A percentile compares a stretch with the other conserved stretches of the same genome.
phyloP scores from a whole-genome alignment of 2,329 filamentous ascomycete species.

The Paecilomyces sp. region DNA sequence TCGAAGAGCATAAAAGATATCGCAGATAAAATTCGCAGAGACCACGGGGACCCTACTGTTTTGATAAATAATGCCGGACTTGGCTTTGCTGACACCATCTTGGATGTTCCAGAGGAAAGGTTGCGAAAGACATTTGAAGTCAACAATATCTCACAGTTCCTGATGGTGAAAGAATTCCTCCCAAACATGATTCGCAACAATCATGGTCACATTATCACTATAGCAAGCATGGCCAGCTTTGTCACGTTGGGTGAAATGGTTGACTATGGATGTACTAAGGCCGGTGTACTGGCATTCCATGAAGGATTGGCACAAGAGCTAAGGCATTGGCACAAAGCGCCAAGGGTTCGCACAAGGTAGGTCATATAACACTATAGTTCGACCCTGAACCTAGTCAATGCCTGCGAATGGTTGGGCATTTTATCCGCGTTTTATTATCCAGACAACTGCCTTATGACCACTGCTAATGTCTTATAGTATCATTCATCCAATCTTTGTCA shows the following conservation, averaged over 20 bases:
- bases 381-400: too few relatives aligned
- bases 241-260: slow-evolving; percentile 37
- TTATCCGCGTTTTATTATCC: not conserved
- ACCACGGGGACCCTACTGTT: slow-evolving; percentile 31
- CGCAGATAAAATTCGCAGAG: slow-evolving; percentile 22
- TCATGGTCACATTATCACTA: slow-evolving; percentile 48
- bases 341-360: slow-evolving; percentile 20
- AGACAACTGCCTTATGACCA: too few relatives aligned
- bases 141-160: slow-evolving; percentile 43
- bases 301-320: slow-evolving; percentile 33
- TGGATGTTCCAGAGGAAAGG: slow-evolving; percentile 31
- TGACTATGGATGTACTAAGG: slow-evolving; percentile 44
- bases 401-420: too few relatives aligned
- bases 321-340: slow-evolving; percentile 18
- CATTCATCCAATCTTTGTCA: slow-evolving; percentile 25
- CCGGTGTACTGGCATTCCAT: slow-evolving; percentile 42
- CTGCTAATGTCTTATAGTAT: slow-evolving; percentile 1
- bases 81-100: slow-evolving; percentile 32
- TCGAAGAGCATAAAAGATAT: slow-evolving; percentile 9
- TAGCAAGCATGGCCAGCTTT: slow-evolving; percentile 45
- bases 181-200: slow-evolving; percentile 40
- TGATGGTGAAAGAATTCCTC: slow-evolving; percentile 40
- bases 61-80: slow-evolving; percentile 43
- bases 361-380: slow-evolving; percentile 4
- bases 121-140: slow-evolving; percentile 42